Evolutionary conservation across 2,329 filamentous ascomycete genomes (phyloP), one percentile per base, ranked within the genome.

Genomic region (Fusarium poae): DNA sequence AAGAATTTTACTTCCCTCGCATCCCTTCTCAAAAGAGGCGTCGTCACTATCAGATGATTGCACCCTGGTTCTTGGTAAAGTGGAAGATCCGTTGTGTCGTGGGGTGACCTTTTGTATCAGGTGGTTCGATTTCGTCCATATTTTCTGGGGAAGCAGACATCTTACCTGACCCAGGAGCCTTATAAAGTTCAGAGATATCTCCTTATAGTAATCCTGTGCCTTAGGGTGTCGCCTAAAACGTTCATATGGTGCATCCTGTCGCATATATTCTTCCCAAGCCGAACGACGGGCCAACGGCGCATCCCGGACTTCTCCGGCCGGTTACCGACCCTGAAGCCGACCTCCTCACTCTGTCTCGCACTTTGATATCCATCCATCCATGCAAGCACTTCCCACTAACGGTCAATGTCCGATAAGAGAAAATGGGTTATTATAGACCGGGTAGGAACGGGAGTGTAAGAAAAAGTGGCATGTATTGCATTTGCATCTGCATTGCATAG

Each of bases 61-160:
- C 35, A 37, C 52, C 54, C 44, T 58, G 20, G 21, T 35, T 49
- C 66, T 32, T 54, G 51, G 32, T 57, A 48, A 62, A 62, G 62
- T 23, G 18, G 23, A 23, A 49, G 30, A 32, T 23, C 32, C 21
- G 25, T 43, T 53, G 58, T 37, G 65, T 61, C 62, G 65, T 74
- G 72, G 72, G 55, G 62, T 64, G 72, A 74, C 59, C 37, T 53
- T 53, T 51, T 65, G 67, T 59, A 68, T 71, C 62, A 67, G 65
- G 63, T 74, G 72, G 72, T 74, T 72, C 72, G 72, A 74, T 72
- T 70, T 68, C 69, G 48, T 70, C 67, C 69, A 51, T 51, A 67
- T 40, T 68, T 68, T 68, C 70, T 63, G 69, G 67, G 72, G 71
- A 70, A 60, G 56, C 56, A 44, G 67, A 50, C 54, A 65, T 53